phyloP scores from a whole-genome alignment of 2,329 filamentous ascomycete genomes.

The Fusarium praegraminearum region DNA sequence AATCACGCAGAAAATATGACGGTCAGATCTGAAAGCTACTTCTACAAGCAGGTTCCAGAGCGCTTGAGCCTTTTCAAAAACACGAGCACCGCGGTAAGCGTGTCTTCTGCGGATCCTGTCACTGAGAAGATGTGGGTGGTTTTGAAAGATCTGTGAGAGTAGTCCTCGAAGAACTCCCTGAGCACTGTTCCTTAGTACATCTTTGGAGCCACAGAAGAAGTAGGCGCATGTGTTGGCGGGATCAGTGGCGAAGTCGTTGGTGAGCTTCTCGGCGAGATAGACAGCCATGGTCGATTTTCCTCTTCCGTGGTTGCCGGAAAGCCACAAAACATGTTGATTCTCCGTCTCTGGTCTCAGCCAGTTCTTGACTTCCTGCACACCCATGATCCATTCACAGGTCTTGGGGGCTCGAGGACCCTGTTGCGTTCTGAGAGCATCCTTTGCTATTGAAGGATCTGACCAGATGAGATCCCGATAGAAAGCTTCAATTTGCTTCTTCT shows the following conservation, averaged over 20 bases:
- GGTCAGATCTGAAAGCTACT: conserved; percentile 27
- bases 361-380: conserved; percentile 9
- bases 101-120: conserved; percentile 33
- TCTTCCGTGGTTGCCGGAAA: conserved; percentile 22
- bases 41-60: conserved; percentile 31
- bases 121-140: conserved; percentile 26
- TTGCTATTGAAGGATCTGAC: conserved; percentile 22
- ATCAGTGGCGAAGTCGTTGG: conserved; percentile 18
- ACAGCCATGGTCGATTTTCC: conserved; percentile 28
- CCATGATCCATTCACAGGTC: conserved; percentile 34
- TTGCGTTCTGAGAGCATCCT: conserved; percentile 27
- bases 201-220: conserved; percentile 29
- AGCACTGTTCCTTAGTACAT: conserved; percentile 22
- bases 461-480: conserved; percentile 31
- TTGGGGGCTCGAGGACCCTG: conserved; percentile 21
- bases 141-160: conserved; percentile 31
- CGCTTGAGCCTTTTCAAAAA: conserved; percentile 30
- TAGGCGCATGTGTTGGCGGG: conserved; percentile 23
- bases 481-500: conserved; percentile 21
- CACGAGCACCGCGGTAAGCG: conserved; percentile 18
- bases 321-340: conserved; percentile 13
- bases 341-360: conserved; percentile 19
- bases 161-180: conserved; percentile 26
- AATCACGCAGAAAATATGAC: conserved; percentile 27
- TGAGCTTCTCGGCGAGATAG: conserved; percentile 26